Base-by-base conservation (phyloP, 805 yeast species). In the Candida xiaguanensis region DNA sequence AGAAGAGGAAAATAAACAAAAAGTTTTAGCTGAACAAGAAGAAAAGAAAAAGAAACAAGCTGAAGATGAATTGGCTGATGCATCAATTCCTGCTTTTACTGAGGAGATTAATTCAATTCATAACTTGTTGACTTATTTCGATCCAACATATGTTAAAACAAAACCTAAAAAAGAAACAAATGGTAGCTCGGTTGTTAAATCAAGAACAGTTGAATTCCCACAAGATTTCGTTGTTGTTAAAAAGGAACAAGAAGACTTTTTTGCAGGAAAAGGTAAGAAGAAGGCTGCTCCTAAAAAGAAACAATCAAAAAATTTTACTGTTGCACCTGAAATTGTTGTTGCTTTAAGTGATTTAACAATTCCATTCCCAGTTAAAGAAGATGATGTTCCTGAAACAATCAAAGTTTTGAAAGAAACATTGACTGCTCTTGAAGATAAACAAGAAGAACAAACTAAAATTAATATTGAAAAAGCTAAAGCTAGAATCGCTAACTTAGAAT, bases 71-170 rank as follows among this genome's bases (percentile, higher is more conserved):
- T 77, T 85, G 69, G 75, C 79, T 38, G 85, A 79, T 46, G 89
- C 89, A 34, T 78, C 85, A 19, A 65, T 66, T 51, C 96, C 98
- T 20, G 98, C 97, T 19, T 90, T 84, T 66, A 78, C 82, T 43
- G 67, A 67, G 32, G 95, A 93, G 66, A 82, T 91, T 53, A 73
- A 74, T 49, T 70, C 82, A 46, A 85, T 93, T 54, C 86, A 89
- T 62, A 68, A 75, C 40, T 72, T 89, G 58, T 72, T 90, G 58
- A 56, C 67, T 26, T 77, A 77, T 63, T 86, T 93, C 51, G 95
- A 89, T 57, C 93, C 95, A 50, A 57, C 82, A 34, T 80, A 77
- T 63, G 86, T 79, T 55, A 78, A 76, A 38, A 57, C 58, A 41
- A 43, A 55, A 23, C 59, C 56, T 30, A 51, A 58, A 31, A 46